Evolutionary conservation across 345 rosid species (phyloP).

Genomic region (Bruguiera sexangula): DNA sequence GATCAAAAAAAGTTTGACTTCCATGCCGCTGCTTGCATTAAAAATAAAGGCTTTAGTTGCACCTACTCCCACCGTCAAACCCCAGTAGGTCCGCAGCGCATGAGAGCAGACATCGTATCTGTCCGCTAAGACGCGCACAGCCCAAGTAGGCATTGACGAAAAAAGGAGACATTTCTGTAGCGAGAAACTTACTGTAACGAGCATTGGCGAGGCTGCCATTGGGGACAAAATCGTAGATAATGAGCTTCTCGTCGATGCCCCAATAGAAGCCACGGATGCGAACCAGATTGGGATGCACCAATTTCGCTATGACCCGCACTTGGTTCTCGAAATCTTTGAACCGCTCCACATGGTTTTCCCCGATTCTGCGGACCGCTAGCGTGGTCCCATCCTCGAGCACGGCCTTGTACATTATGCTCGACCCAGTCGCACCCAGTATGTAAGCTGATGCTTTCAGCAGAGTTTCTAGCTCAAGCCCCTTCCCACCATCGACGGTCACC

Average conservation of each 20-base stretch:
- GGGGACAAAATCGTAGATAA: slow-evolving; percentile 32
- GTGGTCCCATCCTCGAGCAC: slow-evolving; percentile 82
- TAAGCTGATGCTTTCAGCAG: slow-evolving; percentile 87
- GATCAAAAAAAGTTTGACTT: slow-evolving; percentile 14
- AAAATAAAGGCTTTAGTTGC: slow-evolving; percentile 50
- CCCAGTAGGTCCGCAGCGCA: slow-evolving; percentile 16
- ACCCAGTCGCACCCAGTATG: slow-evolving; percentile 87
- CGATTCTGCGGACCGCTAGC: slow-evolving; percentile 83
- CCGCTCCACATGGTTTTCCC: slow-evolving; percentile 69
- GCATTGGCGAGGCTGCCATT: slow-evolving; percentile 49
- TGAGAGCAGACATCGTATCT: slow-evolving; percentile 8
- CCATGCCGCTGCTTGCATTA: slow-evolving; percentile 33
- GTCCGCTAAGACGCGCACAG: slow-evolving; percentile 31
- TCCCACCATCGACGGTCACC: slow-evolving; percentile 71
- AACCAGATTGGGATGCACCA: slow-evolving; percentile 85
- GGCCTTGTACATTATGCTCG: slow-evolving; percentile 89
- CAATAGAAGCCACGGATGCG: slow-evolving; percentile 68
- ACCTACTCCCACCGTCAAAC: slow-evolving; percentile 47
- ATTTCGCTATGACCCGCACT: slow-evolving; percentile 68
- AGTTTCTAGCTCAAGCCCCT: slow-evolving; percentile 68
- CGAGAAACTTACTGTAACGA: slow-evolving; percentile 67
- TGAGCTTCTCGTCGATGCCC: slow-evolving; percentile 36
- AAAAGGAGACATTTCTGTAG: not conserved
- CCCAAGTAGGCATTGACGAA: too few relatives aligned
- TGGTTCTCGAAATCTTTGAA: slow-evolving; percentile 83